Conservation (phyloP, 2,329 filamentous ascomycete genomes). For the Leptographium flavum region DNA sequence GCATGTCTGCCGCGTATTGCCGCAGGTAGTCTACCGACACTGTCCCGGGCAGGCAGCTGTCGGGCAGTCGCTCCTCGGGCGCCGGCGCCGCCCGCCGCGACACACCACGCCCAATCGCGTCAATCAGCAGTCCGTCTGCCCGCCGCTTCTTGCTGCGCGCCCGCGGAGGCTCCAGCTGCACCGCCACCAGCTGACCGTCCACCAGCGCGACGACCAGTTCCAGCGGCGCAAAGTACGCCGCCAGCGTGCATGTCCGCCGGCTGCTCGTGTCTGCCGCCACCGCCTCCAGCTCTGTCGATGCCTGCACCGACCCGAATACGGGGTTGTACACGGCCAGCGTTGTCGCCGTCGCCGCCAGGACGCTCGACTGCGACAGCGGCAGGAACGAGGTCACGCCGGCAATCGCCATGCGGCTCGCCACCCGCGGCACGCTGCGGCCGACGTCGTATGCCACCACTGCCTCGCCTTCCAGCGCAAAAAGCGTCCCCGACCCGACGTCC, state of each 20-base stretch:
- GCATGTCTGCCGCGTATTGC: slow-evolving; percentile 28
- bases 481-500: slow-evolving; percentile 46
- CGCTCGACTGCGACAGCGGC: slow-evolving; percentile 49
- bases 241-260: slow-evolving; percentile 26
- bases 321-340: slow-evolving; percentile 54
- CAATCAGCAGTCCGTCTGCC: slow-evolving; percentile 50
- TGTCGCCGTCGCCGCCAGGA: slow-evolving; percentile 44
- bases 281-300: slow-evolving; percentile 21
- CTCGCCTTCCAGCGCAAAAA: slow-evolving; percentile 44
- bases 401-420: slow-evolving; percentile 38
- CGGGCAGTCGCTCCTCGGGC: neutral
- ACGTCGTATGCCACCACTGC: slow-evolving; percentile 49
- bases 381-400: slow-evolving; percentile 46
- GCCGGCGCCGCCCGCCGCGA: neutral
- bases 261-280: slow-evolving; percentile 15
- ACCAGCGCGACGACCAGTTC: slow-evolving; percentile 51
- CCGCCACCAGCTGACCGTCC: slow-evolving; percentile 49
- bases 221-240: slow-evolving; percentile 49
- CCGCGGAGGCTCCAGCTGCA: slow-evolving; percentile 53
- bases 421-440: slow-evolving; percentile 44
- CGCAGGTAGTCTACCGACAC: slow-evolving; percentile 34
- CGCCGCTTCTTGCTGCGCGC: slow-evolving; percentile 39
- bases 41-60: slow-evolving; percentile 30
- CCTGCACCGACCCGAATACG: slow-evolving; percentile 48
- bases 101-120: slow-evolving; percentile 57